Evolutionary conservation across 164 flowering plant species (phyloP).

Genomic region (Aristolochia fimbriata): DNA sequence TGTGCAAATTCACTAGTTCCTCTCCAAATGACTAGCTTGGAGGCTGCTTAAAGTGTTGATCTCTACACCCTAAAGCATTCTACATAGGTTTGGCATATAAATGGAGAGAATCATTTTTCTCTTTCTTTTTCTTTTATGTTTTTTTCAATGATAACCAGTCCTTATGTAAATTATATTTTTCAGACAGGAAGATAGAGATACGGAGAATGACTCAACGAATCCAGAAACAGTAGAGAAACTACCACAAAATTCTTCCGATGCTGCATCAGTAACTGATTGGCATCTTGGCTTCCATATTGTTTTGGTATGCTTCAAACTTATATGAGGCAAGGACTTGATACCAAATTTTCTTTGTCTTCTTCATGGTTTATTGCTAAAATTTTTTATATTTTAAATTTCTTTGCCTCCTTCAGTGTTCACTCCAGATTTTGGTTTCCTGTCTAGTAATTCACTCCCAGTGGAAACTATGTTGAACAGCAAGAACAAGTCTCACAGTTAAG

Average conservation of each 20-base stretch:
- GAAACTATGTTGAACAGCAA: too few species aligned
- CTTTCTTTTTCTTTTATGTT: too few species aligned
- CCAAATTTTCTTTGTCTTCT: neutral
- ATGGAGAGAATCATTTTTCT: too few species aligned
- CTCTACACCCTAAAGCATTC: too few species aligned
- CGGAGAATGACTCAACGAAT: constrained; percentile 35
- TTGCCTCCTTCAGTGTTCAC: neutral
- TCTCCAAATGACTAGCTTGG: too few species aligned
- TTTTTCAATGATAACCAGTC: too few species aligned
- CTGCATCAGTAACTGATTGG: constrained; percentile 78
- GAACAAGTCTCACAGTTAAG: too few species aligned
- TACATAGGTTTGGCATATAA: too few species aligned
- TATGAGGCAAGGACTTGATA: neutral
- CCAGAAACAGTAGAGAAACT: constrained; percentile 39
- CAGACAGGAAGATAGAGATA: constrained; percentile 74
- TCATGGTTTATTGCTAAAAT: neutral
- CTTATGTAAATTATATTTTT: constrained; percentile 7
- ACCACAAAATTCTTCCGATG: constrained; percentile 48
- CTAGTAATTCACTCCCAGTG: too few species aligned
- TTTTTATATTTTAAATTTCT: neutral
- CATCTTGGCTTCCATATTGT: constrained; percentile 78
- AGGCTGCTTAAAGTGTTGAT: too few species aligned
- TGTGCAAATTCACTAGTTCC: too few species aligned
- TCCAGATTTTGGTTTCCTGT: neutral
- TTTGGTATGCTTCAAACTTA: constrained; percentile 43